Conservation (phyloP, 805 yeast species). For the Kluyveromyces nonfermentans region DNA sequence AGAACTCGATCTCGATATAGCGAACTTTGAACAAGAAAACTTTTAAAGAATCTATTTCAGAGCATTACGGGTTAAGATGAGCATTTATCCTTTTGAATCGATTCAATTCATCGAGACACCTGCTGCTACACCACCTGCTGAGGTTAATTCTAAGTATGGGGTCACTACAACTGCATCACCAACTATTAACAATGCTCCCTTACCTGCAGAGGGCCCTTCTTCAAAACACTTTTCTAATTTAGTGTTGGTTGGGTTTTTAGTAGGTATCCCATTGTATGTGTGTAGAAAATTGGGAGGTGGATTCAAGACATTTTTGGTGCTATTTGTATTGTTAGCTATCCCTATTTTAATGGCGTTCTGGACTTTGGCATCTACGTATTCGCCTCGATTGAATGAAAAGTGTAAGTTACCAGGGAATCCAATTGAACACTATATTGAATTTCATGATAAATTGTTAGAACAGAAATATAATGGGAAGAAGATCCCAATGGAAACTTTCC, state of each 20-base stretch:
- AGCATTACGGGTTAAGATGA: neutral
- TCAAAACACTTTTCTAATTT: constrained; percentile 63
- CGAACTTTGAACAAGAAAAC: neutral
- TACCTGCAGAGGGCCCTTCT: constrained; percentile 90
- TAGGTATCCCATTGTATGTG: constrained; percentile 52
- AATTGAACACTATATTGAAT: constrained; percentile 70
- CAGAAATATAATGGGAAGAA: constrained; percentile 65
- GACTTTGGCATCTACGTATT: constrained; percentile 65
- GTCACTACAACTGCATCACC: constrained; percentile 40
- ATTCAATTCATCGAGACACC: constrained; percentile 57
- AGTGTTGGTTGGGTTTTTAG: constrained; percentile 39
- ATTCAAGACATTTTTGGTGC: constrained; percentile 53
- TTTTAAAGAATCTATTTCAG: too few relatives aligned
- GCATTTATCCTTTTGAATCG: constrained; percentile 16
- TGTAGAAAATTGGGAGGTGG: constrained; percentile 64
- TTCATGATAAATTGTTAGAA: constrained; percentile 63
- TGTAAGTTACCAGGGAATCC: constrained; percentile 68
- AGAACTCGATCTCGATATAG: neutral
- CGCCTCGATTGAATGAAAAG: constrained; percentile 76
- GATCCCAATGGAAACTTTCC: constrained; percentile 90
- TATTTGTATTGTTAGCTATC: constrained; percentile 43
- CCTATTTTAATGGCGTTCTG: constrained; percentile 79
- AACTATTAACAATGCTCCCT: constrained; percentile 73
- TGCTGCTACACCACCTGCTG: constrained; percentile 34
- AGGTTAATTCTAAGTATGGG: constrained; percentile 38